Conservation (phyloP, 1,139 yeast genomes). For the Sporopachydermia cereana region DNA sequence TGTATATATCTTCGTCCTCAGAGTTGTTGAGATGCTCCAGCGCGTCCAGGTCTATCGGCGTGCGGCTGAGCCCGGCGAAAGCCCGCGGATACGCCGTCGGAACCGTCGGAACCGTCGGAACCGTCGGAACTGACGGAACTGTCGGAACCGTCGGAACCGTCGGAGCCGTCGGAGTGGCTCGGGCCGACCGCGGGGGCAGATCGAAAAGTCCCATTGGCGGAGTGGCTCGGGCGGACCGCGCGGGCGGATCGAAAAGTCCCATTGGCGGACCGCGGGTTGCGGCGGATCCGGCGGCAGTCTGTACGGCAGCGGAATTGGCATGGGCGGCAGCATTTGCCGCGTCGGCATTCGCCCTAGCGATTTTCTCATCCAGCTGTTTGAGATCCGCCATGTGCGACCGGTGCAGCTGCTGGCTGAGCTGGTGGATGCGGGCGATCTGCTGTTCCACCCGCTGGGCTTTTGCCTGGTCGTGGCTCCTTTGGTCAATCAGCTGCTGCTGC, state of each 20-base stretch:
- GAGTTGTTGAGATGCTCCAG: no score
- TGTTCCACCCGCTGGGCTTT: not conserved
- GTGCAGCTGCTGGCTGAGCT: not conserved
- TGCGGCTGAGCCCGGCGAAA: not conserved
- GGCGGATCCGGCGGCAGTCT: not conserved
- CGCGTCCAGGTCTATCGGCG: not conserved
- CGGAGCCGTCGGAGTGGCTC: not conserved
- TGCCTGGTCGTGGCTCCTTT: not conserved
- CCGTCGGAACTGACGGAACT: not conserved
- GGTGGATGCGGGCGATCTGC: not conserved
- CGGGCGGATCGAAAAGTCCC: no score
- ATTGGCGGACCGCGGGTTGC: not conserved
- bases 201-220: no score
- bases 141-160: not conserved
- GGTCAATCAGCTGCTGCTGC: not conserved
- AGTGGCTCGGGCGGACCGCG: not conserved
- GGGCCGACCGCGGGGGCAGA: not conserved
- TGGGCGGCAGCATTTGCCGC: not conserved
- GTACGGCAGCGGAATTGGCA: not conserved
- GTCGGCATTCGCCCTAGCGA: not conserved
- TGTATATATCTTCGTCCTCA: constrained; percentile 5
- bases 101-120: not conserved
- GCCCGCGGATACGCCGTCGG: no score
- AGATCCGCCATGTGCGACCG: not conserved
- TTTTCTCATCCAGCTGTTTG: not conserved